Evolutionary conservation across 352 stramenopile species (phyloP).

Genomic region (Phytophthora sojae): DNA sequence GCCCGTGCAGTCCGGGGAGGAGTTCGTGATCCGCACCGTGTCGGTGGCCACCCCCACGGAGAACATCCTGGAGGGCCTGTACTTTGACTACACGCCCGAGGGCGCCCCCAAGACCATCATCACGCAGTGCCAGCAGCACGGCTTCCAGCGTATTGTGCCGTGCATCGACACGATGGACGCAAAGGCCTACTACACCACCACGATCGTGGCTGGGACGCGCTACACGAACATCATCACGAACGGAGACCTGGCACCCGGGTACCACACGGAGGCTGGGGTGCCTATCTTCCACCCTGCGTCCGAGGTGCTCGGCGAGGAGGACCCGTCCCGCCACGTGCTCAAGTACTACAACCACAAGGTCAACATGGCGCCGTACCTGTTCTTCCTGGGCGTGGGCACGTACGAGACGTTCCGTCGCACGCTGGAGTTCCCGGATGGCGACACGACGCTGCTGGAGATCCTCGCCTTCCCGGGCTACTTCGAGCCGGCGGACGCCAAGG

Average conservation of each 20-base stretch:
- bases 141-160: slow-evolving; percentile 81
- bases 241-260: slow-evolving; percentile 74
- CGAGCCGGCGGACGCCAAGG: slow-evolving; percentile 70
- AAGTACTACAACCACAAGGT: slow-evolving; percentile 88
- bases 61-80: slow-evolving; percentile 82
- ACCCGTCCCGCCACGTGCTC: slow-evolving; percentile 66
- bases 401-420: slow-evolving; percentile 81
- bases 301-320: slow-evolving; percentile 61
- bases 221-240: slow-evolving; percentile 89
- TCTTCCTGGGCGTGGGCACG: slow-evolving; percentile 80
- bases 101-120: slow-evolving; percentile 81
- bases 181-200: slow-evolving; percentile 86
- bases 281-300: slow-evolving; percentile 64
- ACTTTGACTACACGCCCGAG: slow-evolving; percentile 82
- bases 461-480: slow-evolving; percentile 76
- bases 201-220: slow-evolving; percentile 69
- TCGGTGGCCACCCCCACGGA: slow-evolving; percentile 72
- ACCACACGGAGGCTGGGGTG: slow-evolving; percentile 62
- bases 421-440: slow-evolving; percentile 79
- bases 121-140: slow-evolving; percentile 84
- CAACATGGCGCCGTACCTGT: slow-evolving; percentile 87
- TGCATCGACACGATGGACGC: slow-evolving; percentile 86
- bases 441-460: slow-evolving; percentile 78
- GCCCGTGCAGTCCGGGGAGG: slow-evolving; percentile 60
- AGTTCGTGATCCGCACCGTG: slow-evolving; percentile 78